phyloP scores from a whole-genome alignment of 2,329 filamentous ascomycete genomes.

The Ceratocystis harringtonii region DNA sequence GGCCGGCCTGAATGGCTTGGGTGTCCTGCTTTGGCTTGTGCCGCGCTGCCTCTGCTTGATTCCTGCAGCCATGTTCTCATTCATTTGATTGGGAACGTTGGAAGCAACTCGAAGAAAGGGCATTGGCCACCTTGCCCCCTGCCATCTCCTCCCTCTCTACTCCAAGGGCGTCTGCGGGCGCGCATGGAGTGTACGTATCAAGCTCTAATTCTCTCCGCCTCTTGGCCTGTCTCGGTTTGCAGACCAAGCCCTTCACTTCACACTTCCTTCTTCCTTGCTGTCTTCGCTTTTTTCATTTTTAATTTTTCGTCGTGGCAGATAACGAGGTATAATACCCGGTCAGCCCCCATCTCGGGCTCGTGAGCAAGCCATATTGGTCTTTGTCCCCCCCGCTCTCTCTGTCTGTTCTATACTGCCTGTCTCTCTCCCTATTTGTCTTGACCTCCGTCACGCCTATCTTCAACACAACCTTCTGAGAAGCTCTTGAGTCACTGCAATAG shows the following conservation, averaged over 20 bases:
- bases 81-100: background rate
- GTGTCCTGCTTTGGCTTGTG: background rate
- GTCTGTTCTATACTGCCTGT: background rate
- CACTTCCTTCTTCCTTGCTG: background rate
- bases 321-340: slow-evolving; percentile 5
- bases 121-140: slow-evolving; percentile 5
- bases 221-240: background rate
- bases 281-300: background rate
- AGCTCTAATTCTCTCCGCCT: background rate
- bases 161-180: too few relatives aligned
- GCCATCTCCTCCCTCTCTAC: background rate
- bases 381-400: background rate
- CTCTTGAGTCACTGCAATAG: background rate
- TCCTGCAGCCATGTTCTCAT: background rate
- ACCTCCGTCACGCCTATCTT: background rate
- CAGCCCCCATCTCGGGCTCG: slow-evolving; percentile 1
- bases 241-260: background rate
- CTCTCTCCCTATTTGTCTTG: background rate
- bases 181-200: background rate
- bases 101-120: background rate
- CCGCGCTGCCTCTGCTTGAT: background rate
- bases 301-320: background rate
- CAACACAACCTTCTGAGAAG: background rate
- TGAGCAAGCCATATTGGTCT: background rate
- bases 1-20: background rate